Evolutionary conservation across 495 filamentous ascomycete species (phyloP), one percentile per base, ranked within the genome.

Genomic region (Tuber indicum): DNA sequence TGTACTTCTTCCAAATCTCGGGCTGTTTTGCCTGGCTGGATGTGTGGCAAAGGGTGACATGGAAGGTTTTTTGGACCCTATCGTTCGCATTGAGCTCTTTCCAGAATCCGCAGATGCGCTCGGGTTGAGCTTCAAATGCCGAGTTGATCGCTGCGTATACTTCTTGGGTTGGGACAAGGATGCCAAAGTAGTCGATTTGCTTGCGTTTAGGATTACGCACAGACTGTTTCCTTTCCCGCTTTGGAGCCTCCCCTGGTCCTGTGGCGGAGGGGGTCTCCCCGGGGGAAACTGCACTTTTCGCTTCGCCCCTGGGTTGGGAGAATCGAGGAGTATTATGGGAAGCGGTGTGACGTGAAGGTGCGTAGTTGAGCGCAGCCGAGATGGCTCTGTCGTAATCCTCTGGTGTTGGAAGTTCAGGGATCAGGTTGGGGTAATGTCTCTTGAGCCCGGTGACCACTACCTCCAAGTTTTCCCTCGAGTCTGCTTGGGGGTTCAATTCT

Each of bases 41-140:
- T 71, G 90, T 91, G 84, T 99, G 96, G 83, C 97, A 93, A 21
- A 99, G 88, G 0, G 96, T 99, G 75, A 98, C 91, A 84, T 99
- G 96, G 85, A 98, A 98, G n/a, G 89, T 85, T 46, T 89, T 81
- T 84, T 99, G 96, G 32, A 98, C 84, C 72, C 96, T 92, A 41
- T 91, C 88, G 1, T 87, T 85, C 62, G 90, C 87, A 79, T 92
- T 87, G 42, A 99, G 91, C 70, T 92, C 89, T 77, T 89, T 87
- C 87, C 91, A 98, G 78, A 97, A 90, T 44, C 87, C 88, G 6
- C 89, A 85, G 23, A 86, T 86, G 74, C 87, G 82, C 47, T 88
- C 76, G 5, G 86, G 81, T 3, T 86, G 79, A 52, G 83, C 77
- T 19, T 93, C 89, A 19, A 98, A 88, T 42, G 89, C 85, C 42